These are phyloP conservation scores for Hypoxylon sp. DNA, from an alignment of 2,329 filamentous ascomycete genomes.

Conservation along the genomic window DNA sequence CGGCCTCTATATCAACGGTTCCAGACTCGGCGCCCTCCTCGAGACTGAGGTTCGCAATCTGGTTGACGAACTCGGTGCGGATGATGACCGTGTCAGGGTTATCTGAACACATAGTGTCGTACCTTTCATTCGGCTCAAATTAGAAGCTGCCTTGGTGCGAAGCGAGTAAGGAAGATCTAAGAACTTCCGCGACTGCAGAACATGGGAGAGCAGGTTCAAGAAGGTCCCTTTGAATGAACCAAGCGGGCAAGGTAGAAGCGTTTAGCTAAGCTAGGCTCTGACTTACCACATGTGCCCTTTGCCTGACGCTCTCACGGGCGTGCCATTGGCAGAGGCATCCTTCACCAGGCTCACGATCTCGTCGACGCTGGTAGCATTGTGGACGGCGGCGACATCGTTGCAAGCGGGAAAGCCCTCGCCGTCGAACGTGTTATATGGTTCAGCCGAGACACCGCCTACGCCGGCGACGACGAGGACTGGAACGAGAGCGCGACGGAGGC, in stretches of 20 bases:
- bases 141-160: slow-evolving; percentile 2
- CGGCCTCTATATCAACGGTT: slow-evolving; percentile 58
- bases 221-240: neutral
- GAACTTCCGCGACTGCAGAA: neutral
- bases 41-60: slow-evolving; percentile 55
- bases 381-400: slow-evolving; percentile 54
- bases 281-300: slow-evolving; percentile 56
- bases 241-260: neutral
- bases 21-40: slow-evolving; percentile 48
- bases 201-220: neutral
- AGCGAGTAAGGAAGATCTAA: neutral
- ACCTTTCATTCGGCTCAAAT: slow-evolving; percentile 45
- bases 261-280: neutral
- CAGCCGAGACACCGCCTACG: slow-evolving; percentile 31
- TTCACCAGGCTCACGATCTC: slow-evolving; percentile 54
- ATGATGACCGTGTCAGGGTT: slow-evolving; percentile 56
- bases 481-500: slow-evolving; percentile 18
- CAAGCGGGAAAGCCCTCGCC: slow-evolving; percentile 58
- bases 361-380: slow-evolving; percentile 55
- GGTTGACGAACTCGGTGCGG: slow-evolving; percentile 54
- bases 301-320: slow-evolving; percentile 55
- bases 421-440: slow-evolving; percentile 59
- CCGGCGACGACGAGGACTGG: slow-evolving; percentile 24
- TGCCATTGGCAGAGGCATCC: slow-evolving; percentile 49
- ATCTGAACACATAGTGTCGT: slow-evolving; percentile 62